Evolutionary conservation across 139 green algal species (phyloP).

Genomic region (Pleodorina starrii): DNA sequence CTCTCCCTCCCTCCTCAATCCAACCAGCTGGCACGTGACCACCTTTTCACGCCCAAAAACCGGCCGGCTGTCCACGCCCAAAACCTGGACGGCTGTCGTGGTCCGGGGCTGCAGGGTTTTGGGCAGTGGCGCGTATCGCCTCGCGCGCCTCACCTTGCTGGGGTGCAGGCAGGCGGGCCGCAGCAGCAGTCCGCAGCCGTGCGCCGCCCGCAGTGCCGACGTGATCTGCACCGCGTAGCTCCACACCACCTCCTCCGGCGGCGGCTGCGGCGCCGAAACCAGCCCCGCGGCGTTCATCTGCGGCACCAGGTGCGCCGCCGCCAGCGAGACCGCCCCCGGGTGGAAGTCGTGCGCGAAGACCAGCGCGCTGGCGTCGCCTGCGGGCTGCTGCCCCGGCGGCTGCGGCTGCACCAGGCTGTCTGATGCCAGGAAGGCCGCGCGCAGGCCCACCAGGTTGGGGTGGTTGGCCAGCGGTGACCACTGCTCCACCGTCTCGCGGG

Average conservation of each 20-base stretch:
- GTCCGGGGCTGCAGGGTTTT: too few species aligned
- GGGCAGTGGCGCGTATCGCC: too few species aligned
- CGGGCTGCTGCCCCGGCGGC: neutral
- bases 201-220: slow-evolving; percentile 75
- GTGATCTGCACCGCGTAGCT: slow-evolving; percentile 81
- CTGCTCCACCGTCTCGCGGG: slow-evolving; percentile 69
- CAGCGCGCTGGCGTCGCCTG: slow-evolving; percentile 25
- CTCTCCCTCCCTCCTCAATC: too few species aligned
- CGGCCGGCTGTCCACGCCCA: too few species aligned
- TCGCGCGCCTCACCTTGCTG: slow-evolving; percentile 78
- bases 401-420: slow-evolving; percentile 61
- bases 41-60: too few species aligned
- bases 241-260: slow-evolving; percentile 89
- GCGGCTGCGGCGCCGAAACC: slow-evolving; percentile 53
- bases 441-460: slow-evolving; percentile 78
- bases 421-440: slow-evolving; percentile 77
- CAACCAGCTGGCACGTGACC: too few species aligned
- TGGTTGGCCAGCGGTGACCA: slow-evolving; percentile 80
- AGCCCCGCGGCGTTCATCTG: slow-evolving; percentile 48
- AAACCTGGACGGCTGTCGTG: too few species aligned
- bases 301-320: slow-evolving; percentile 50
- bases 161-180: slow-evolving; percentile 72
- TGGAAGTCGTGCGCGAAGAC: slow-evolving; percentile 82
- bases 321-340: slow-evolving; percentile 72
- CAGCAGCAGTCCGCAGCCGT: slow-evolving; percentile 77